These are phyloP conservation scores for Ophiocordyceps polyrhachis-furcata DNA, from an alignment of 2,329 filamentous ascomycete species.

Conservation along the genomic window DNA sequence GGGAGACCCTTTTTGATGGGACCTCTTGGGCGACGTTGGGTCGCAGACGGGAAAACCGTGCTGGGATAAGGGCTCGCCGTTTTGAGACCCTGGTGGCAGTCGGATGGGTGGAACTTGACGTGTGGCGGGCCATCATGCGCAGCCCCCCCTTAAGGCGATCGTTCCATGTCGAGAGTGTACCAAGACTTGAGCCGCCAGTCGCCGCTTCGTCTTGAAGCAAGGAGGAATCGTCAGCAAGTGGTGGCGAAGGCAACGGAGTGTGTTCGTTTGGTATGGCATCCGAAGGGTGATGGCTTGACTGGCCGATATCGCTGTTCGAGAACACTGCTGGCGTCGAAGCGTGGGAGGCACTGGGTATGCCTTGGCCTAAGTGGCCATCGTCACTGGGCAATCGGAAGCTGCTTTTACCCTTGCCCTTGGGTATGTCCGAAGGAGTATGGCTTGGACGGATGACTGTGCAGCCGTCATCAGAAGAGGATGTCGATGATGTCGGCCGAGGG, in stretches of 20 bases:
- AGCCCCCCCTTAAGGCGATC: conserved; percentile 35
- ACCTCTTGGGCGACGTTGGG: neutral
- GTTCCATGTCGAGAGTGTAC: conserved; percentile 26
- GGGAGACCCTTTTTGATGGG: neutral
- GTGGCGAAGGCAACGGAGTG: conserved; percentile 20
- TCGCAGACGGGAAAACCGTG: conserved; percentile 10
- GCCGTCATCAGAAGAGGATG: conserved; percentile 9
- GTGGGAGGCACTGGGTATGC: neutral
- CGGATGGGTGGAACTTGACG: neutral
- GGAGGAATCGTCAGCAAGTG: conserved; percentile 20
- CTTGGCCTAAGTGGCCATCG: neutral
- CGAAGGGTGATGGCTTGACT: neutral
- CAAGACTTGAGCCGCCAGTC: conserved; percentile 1
- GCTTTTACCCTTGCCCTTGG: conserved; percentile 1
- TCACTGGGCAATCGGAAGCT: neutral
- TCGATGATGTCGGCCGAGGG: conserved; percentile 7
- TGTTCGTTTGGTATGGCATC: neutral
- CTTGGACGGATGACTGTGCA: neutral
- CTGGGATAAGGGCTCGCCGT: conserved; percentile 1
- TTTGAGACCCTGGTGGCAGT: conserved; percentile 2
- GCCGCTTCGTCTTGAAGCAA: neutral
- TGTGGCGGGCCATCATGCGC: conserved; percentile 24
- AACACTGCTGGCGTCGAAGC: neutral
- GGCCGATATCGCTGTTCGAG: neutral
- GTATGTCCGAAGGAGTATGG: neutral